A percentile compares a stretch with the other conserved stretches of the same genome.
Conservation (phyloP, 768 basidiomycete species). For the Leccinum subtestaceum region DNA sequence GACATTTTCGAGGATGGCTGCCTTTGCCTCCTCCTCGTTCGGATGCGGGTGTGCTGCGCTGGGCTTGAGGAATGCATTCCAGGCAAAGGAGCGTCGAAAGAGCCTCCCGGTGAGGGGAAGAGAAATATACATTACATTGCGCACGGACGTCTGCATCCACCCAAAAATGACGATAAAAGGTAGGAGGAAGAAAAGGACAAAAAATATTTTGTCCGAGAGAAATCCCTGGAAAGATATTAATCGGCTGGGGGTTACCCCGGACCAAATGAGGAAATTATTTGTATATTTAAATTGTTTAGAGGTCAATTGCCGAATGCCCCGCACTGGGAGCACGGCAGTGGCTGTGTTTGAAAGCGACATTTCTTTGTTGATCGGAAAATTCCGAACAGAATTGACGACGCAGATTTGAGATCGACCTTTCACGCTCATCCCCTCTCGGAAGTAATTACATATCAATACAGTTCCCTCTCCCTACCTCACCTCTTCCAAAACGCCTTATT, state of each 20-base stretch:
- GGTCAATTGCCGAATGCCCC: conserved; percentile 7
- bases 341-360: background rate
- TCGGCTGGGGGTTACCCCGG: conserved; percentile 19
- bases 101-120: background rate
- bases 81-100: conserved; percentile 20
- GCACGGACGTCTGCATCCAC: conserved; percentile 37
- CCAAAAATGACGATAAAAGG: background rate
- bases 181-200: conserved; percentile 21
- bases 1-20: conserved; percentile 76
- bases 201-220: conserved; percentile 18
- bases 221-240: conserved; percentile 1
- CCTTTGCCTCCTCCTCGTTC: conserved; percentile 68
- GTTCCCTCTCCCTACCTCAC: conserved; percentile 34
- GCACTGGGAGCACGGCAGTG: conserved; percentile 6
- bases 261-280: conserved; percentile 9
- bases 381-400: conserved; percentile 28
- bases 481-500: conserved; percentile 40
- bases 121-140: conserved; percentile 37
- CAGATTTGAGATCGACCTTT: conserved; percentile 35
- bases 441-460: conserved; percentile 50
- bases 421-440: conserved; percentile 43
- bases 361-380: conserved; percentile 23
- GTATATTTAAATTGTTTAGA: conserved; percentile 1
- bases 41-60: conserved; percentile 14
- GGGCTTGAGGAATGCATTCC: conserved; percentile 26